A percentile compares a stretch with the other conserved stretches of the same genome.
Evolutionary conservation across 2,329 filamentous ascomycete species (phyloP).

Genomic region (Trichophyton simii): DNA sequence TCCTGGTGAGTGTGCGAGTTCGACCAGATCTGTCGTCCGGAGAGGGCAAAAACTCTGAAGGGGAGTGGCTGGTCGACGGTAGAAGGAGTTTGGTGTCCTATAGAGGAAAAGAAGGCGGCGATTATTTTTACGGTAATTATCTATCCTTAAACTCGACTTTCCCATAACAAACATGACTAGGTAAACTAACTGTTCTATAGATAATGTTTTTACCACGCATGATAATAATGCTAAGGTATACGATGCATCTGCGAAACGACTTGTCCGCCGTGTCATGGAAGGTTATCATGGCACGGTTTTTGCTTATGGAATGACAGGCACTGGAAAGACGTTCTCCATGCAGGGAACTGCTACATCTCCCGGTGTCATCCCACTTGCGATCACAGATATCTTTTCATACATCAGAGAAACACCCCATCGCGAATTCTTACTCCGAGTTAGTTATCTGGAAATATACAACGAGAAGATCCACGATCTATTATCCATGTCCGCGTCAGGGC

Average conservation of each 20-base stretch:
- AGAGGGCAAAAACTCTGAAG: conserved; percentile 51
- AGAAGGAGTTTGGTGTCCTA: conserved; percentile 72
- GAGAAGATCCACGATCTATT: conserved; percentile 92
- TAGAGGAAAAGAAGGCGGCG: conserved; percentile 76
- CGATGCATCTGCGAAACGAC: conserved; percentile 80
- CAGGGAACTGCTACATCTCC: conserved; percentile 92
- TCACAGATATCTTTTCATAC: conserved; percentile 98
- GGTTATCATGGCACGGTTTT: conserved; percentile 98
- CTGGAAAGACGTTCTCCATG: conserved; percentile 98
- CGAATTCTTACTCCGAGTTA: conserved; percentile 88
- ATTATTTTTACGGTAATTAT: conserved; percentile 70
- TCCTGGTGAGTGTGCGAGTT: conserved; percentile 87
- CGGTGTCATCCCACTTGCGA: conserved; percentile 90
- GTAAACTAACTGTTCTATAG: conserved; percentile 34
- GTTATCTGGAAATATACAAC: conserved; percentile 98
- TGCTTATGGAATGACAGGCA: conserved; percentile 97
- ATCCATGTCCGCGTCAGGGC: conserved; percentile 52
- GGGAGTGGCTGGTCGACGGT: conserved; percentile 86
- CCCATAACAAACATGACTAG: background rate
- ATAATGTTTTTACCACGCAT: conserved; percentile 90
- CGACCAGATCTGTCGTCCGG: conserved; percentile 64
- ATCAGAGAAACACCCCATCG: conserved; percentile 91
- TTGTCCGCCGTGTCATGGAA: conserved; percentile 96
- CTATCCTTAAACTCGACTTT: background rate
- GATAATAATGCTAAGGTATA: conserved; percentile 94